phyloP scores from a whole-genome alignment of 148 eudicot species.

The Chenopodium quinoa region DNA sequence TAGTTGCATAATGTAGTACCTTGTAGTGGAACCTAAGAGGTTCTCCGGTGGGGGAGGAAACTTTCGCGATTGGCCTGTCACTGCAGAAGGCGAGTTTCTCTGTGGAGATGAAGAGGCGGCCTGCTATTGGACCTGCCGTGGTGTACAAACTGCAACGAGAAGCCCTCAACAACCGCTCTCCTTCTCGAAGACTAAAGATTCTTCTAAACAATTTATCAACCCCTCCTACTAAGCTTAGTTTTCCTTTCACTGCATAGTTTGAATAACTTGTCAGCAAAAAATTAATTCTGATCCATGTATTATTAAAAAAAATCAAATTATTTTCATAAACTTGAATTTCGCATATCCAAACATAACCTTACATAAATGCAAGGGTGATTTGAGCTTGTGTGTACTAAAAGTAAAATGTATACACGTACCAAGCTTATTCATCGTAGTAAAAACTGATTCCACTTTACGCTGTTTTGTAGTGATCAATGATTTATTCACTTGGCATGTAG shows the following conservation, averaged over 20 bases:
- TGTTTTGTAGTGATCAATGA: slow-evolving; percentile 12
- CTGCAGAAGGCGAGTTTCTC: slow-evolving; percentile 28
- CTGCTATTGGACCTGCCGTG: slow-evolving; percentile 24
- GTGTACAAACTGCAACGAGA: slow-evolving; percentile 29
- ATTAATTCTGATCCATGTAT: not conserved
- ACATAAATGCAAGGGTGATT: too few relatives aligned
- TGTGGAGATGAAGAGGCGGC: slow-evolving; percentile 23
- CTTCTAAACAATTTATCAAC: slow-evolving; percentile 20
- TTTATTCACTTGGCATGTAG: not conserved
- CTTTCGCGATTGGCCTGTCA: slow-evolving; percentile 7
- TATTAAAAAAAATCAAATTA: not conserved
- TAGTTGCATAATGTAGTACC: not conserved
- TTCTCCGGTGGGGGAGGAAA: slow-evolving; percentile 16
- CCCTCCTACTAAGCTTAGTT: slow-evolving; percentile 19
- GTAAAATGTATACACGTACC: slow-evolving; percentile 9
- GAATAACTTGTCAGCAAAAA: not conserved
- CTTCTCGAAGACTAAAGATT: slow-evolving; percentile 24
- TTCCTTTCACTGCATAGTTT: slow-evolving; percentile 26
- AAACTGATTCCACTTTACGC: slow-evolving; percentile 16
- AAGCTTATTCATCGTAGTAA: slow-evolving; percentile 30
- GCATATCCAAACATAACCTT: too few relatives aligned
- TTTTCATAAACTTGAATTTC: too few relatives aligned
- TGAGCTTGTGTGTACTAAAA: too few relatives aligned
- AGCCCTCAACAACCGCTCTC: slow-evolving; percentile 22
- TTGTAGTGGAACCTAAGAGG: slow-evolving; percentile 21